phyloP scores from a whole-genome alignment of 192 early-diverging fungal species.

The Globomyces pollinis-pini region DNA sequence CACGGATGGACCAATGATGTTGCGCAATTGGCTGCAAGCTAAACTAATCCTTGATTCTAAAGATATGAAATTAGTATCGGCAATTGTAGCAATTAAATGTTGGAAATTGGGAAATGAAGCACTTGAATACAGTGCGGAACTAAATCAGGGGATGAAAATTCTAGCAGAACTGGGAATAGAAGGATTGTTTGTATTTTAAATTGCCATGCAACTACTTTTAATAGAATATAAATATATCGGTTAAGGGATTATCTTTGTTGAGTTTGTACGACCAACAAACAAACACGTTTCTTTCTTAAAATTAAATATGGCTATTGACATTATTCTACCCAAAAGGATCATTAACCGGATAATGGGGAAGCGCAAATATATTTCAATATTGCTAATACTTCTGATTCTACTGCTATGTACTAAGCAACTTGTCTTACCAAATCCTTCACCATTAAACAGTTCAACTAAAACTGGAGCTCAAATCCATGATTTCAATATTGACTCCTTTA shows the following conservation, averaged over 20 bases:
- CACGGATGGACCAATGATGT: not conserved
- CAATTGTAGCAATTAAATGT: not conserved
- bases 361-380: too few species aligned
- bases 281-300: not conserved
- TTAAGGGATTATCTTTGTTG: not conserved
- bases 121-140: conserved; percentile 3
- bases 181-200: too few species aligned
- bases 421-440: too few species aligned
- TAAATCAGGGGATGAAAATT: conserved; percentile 3
- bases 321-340: too few species aligned
- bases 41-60: not conserved
- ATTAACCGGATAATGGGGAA: too few species aligned
- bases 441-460: too few species aligned
- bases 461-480: too few species aligned
- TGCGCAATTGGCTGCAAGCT: not conserved
- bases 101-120: not conserved
- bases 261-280: not conserved
- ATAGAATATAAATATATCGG: not conserved
- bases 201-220: not conserved
- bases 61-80: conserved; percentile 4
- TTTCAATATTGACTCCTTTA: too few species aligned
- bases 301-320: not conserved
- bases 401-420: too few species aligned
- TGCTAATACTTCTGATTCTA: too few species aligned
- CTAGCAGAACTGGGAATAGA: conserved; percentile 7